Conservation (phyloP, 306 rosid genomes). For the Vigna reflexopilosa region DNA sequence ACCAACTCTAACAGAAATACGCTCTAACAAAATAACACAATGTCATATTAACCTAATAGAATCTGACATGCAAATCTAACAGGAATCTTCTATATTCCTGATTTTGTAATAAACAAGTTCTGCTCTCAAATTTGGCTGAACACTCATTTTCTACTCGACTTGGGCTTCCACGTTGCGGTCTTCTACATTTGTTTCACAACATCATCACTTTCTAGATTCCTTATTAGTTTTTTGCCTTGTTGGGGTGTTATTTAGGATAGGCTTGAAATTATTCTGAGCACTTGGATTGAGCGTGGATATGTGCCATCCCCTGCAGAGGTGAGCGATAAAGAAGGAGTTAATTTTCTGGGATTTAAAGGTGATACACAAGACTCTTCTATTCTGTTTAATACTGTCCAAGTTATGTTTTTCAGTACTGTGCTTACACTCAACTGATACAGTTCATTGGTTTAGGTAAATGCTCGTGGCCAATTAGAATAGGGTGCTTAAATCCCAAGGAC, state of each 20-base stretch:
- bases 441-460: slow-evolving; percentile 64
- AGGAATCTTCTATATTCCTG: too few relatives aligned
- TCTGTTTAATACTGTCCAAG: slow-evolving; percentile 25
- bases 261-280: slow-evolving; percentile 80
- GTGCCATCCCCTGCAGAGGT: slow-evolving; percentile 90
- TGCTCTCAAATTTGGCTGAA: neutral
- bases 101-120: too few relatives aligned
- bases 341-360: slow-evolving; percentile 73
- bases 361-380: slow-evolving; percentile 31
- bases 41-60: neutral
- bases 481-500: slow-evolving; percentile 67
- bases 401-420: slow-evolving; percentile 8
- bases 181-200: too few relatives aligned
- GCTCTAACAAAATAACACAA: neutral
- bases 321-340: slow-evolving; percentile 79
- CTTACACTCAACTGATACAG: slow-evolving; percentile 36
- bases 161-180: too few relatives aligned
- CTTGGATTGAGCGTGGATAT: slow-evolving; percentile 76
- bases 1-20: neutral
- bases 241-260: slow-evolving; percentile 70
- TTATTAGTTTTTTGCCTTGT: slow-evolving; percentile 32
- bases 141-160: neutral
- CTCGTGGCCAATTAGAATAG: slow-evolving; percentile 81
- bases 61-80: too few relatives aligned
- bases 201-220: neutral